A percentile compares a stretch with the other conserved stretches of the same genome.
Evolutionary conservation across 2,329 filamentous ascomycete genomes (phyloP).

Genomic region (Myotisia sp.): DNA sequence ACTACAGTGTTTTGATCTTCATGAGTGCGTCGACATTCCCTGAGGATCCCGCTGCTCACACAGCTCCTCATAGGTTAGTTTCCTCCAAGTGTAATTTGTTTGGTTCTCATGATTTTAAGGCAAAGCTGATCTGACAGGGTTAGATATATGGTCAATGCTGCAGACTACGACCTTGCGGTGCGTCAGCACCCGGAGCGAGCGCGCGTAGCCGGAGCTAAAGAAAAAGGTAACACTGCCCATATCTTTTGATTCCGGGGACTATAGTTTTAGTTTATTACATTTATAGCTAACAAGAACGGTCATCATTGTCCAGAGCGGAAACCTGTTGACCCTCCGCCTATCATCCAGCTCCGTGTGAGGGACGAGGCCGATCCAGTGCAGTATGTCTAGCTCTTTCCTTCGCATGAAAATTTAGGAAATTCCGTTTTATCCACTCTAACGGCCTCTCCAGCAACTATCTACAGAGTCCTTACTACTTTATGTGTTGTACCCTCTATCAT

Average conservation of each 20-base stretch:
- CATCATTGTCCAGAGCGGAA: slow-evolving; percentile 51
- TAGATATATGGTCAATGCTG: background rate
- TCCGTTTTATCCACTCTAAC: slow-evolving; percentile 2
- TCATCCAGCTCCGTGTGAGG: slow-evolving; percentile 54
- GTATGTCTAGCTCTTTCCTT: slow-evolving; percentile 30
- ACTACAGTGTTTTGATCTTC: slow-evolving; percentile 18
- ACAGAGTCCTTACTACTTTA: slow-evolving; percentile 51
- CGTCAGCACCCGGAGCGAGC: slow-evolving; percentile 55
- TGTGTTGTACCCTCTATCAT: slow-evolving; percentile 43
- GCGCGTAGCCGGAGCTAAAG: slow-evolving; percentile 56
- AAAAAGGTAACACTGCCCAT: slow-evolving; percentile 45
- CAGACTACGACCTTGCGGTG: slow-evolving; percentile 43
- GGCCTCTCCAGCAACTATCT: slow-evolving; percentile 40
- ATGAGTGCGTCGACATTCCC: slow-evolving; percentile 30
- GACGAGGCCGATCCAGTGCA: slow-evolving; percentile 40
- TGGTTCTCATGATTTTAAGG: slow-evolving; percentile 6
- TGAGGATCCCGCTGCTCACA: slow-evolving; percentile 28
- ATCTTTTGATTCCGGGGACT: background rate
- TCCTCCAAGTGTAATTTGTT: slow-evolving; percentile 10
- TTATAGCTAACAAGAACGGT: background rate
- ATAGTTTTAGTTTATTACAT: background rate
- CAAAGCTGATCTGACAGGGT: slow-evolving; percentile 6
- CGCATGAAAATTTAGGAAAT: background rate
- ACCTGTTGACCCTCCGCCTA: slow-evolving; percentile 70
- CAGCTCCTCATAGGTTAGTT: slow-evolving; percentile 27